Evolutionary conservation across 2,329 filamentous ascomycete genomes (phyloP), one percentile per base, ranked within the genome.

Genomic region (Madurella fahalii): DNA sequence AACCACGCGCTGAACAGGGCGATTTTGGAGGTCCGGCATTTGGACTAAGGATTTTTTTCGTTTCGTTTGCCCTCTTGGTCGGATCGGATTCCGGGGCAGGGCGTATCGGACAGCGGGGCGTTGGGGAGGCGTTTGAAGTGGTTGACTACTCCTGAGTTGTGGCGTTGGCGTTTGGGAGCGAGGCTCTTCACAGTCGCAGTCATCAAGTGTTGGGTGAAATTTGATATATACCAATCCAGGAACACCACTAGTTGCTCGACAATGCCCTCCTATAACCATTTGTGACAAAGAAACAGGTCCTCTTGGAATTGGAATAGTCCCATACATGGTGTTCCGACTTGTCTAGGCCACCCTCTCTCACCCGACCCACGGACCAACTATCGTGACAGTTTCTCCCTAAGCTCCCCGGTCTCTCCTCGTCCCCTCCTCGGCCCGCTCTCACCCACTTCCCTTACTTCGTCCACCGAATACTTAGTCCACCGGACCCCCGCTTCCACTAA

Each of bases 1-100:
- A 77, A 80, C 58, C 71, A 74, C 40, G 67, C 69, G 39, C 65
- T 84, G 43, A 77, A 80, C 54, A 71, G 71, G 61, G 74, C 75
- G 2, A 73, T 84, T 12, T 66, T 84, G 47, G 80, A 83, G 58
- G 80, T 81, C n/a, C 73, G 76, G 47, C 73, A 75, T 58, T 73
- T 82, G 62, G 77, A 78, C 51, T 81, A 71, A 49, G 15, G n/a
- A n/a, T n/a, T n/a, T n/a, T n/a, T n/a, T n/a, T n/a, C n/a, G 18
- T 16, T 50, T 11, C 5, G 2, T 30, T 42, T n/a, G n/a, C 30
- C n/a, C 43, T 30, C 16, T 16, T 31, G 8, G 30, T 34, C 8
- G 4, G 44, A 20, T 53, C 12, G 18, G 25, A 13, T 44, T 25
- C 16, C 30, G 34, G 12, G 44, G 37, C 16, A 8, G 32, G 43